Base-by-base conservation (phyloP, 371 early-diverging fungal species). In the Apophysomyces trapeziformis region DNA sequence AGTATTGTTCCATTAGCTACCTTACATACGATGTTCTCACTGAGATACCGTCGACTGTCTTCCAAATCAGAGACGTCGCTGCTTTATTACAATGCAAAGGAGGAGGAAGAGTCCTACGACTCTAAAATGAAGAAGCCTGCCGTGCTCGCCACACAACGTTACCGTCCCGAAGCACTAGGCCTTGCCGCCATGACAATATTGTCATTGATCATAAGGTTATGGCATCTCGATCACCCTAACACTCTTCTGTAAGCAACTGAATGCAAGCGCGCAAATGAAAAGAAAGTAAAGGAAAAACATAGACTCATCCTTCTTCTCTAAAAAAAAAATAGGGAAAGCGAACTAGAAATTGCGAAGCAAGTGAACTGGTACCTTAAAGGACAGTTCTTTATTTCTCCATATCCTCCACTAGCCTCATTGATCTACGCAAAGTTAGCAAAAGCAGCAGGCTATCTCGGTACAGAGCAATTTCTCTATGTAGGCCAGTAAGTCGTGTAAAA, bases 341-440 rank as follows among this genome's bases (percentile, higher is more conserved):
- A 78, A 57, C n/a, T 77, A 2, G 74, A 74, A 50, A 61, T 68
- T 4, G 61, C 68, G 14, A 65, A 64, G 8, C 81, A 80, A 58
- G 61, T 79, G 39, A 77, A 82, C 39, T 77, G 79, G 76, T 74
- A 77, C 32, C 43, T 82, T 44, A 57, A 71, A 16, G 66, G 74
- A n/a, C 71, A 82, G 32, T 82, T 77, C 45, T 82, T 77, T 64
- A 73, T 82, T 46, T 77, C 76, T 8, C 59, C 66, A 39, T 69
- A 60, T n/a, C 82, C 79, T 41, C 82, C 82, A 12, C 37, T 99
- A 35, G 96, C 95, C 35, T 95, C 97, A 68, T 69, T 99, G 77
- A 68, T 99, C 54, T 89, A 95, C 45, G 91, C 98, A 3, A 71
- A 82, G 14, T 69, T 85, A 1, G 94, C 94, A 2, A 74, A 76